These are phyloP conservation scores for Dimargaris verticillata DNA, from an alignment of 192 early-diverging fungal species.

Conservation along the genomic window DNA sequence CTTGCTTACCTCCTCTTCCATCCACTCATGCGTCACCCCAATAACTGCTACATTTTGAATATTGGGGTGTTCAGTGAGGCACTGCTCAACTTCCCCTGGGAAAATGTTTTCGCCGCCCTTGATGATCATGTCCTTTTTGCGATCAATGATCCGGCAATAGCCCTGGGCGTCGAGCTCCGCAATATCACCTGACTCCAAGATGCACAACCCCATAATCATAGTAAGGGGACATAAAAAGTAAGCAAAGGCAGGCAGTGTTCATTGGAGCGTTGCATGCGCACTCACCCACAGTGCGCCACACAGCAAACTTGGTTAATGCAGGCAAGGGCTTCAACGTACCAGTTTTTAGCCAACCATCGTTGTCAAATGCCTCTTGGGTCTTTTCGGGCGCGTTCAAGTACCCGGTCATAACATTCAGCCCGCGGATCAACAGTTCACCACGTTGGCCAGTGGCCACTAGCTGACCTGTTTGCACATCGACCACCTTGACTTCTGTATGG, in stretches of 20 bases:
- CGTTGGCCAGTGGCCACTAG: slow-evolving; percentile 16
- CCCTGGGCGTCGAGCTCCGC: slow-evolving; percentile 15
- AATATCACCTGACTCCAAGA: slow-evolving; percentile 11
- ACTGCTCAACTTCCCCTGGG: slow-evolving; percentile 2
- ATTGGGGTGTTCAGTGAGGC: slow-evolving; percentile 1
- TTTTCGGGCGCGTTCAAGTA: slow-evolving; percentile 16
- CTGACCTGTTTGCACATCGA: slow-evolving; percentile 22
- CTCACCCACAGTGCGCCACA: too few species aligned
- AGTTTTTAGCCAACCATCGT: slow-evolving; percentile 16
- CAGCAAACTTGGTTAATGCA: too few species aligned
- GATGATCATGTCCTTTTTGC: slow-evolving; percentile 14
- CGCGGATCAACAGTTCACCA: slow-evolving; percentile 65
- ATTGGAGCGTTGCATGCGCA: too few species aligned
- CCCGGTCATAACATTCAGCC: slow-evolving; percentile 33
- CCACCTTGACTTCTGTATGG: slow-evolving; percentile 29
- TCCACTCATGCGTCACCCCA: neutral
- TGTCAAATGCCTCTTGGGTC: slow-evolving; percentile 11
- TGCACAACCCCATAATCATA: too few species aligned
- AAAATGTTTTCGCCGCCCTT: slow-evolving; percentile 5
- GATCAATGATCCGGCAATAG: slow-evolving; percentile 11
- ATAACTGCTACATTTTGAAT: neutral
- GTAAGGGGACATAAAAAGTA: too few species aligned
- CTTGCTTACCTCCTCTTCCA: neutral
- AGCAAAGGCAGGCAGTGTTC: too few species aligned
- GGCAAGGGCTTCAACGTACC: slow-evolving; percentile 3